Base-by-base conservation (phyloP, 2,329 filamentous ascomycete species). In the Hymenoscyphus albidus region DNA sequence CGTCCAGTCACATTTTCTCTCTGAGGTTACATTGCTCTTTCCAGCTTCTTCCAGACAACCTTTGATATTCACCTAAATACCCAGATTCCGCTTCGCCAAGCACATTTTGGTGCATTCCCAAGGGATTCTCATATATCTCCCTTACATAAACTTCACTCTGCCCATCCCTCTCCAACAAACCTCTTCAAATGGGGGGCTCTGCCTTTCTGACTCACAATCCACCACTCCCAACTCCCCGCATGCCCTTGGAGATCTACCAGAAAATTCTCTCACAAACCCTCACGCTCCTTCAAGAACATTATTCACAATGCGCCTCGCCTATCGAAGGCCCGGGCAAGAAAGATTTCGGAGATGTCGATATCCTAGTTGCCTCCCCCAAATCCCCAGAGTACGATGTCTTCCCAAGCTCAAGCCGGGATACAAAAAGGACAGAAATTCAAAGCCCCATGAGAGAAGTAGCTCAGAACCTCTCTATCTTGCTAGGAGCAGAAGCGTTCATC, bases 271-370 rank as follows among this genome's bases (percentile, higher is more conserved):
- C 74, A 0, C 71, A 78, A 0, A 84, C 82, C 65, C 77, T 80
- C 32, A 64, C 72, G 0, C 74, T 80, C 1, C 80, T 91, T 0
- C 75, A 76, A 0, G 70, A 77, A 1, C 76, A 88, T 3, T 92
- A 85, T 70, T 62, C 77, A 0, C 78, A 77, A 7, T 85, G 90
- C 4, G 82, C 80, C 0, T 80, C 83, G 0, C 87, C 90, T 0
- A 83, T 88, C 35, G 89, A 92, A 69, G 88, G 85, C 0, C 90
- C 91, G 0, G 87, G 75, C 0, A 95, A 95, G 75, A 54, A 69
- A 0, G 84, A 87, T 69, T 83, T 86, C 71, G 92, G 91, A 22
- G 92, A 95, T 69, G 78, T 96, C 44, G 91, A 95, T 75, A 80
- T 93, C 65, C 75, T 92, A 1, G 81, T 91, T 1, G 77, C 79